Conservation (phyloP, 1,284 basidiomycete species). For the Anthracocystis panici-leucophaei region DNA sequence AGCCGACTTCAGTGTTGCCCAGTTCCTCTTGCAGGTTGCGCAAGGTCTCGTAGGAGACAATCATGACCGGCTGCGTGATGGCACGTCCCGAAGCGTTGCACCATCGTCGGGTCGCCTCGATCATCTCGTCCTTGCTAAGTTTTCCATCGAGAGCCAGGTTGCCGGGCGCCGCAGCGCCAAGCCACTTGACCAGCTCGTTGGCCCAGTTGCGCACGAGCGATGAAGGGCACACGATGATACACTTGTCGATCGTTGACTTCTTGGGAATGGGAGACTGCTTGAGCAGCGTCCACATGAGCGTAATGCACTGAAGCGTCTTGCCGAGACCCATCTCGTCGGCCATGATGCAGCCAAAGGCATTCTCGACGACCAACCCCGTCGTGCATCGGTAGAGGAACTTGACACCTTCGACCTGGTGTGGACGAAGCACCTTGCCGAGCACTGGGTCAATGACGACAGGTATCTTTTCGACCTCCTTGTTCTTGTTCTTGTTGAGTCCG, state of each 20-base stretch:
- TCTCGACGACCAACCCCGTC: slow-evolving; percentile 90
- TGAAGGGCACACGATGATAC: slow-evolving; percentile 96
- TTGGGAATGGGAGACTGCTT: slow-evolving; percentile 92
- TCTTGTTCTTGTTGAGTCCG: slow-evolving; percentile 72
- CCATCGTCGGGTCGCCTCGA: slow-evolving; percentile 65
- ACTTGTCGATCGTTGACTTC: slow-evolving; percentile 93
- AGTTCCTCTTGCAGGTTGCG: slow-evolving; percentile 70
- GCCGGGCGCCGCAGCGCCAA: slow-evolving; percentile 63
- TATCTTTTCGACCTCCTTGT: slow-evolving; percentile 77
- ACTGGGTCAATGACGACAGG: slow-evolving; percentile 96
- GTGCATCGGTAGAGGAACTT: slow-evolving; percentile 97
- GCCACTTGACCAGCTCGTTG: slow-evolving; percentile 80
- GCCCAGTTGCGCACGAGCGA: slow-evolving; percentile 99
- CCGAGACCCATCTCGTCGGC: slow-evolving; percentile 94
- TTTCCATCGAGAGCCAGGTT: slow-evolving; percentile 66
- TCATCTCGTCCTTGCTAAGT: slow-evolving; percentile 67
- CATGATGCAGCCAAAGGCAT: slow-evolving; percentile 98
- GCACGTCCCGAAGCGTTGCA: slow-evolving; percentile 60
- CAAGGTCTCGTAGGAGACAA: slow-evolving; percentile 97
- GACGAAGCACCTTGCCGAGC: slow-evolving; percentile 75
- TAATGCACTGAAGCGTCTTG: slow-evolving; percentile 96
- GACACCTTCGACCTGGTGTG: slow-evolving; percentile 76
- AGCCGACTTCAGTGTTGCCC: slow-evolving; percentile 77
- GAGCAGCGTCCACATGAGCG: slow-evolving; percentile 94
- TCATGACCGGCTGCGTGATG: slow-evolving; percentile 79